Percentiles rank a stretch among this genome's conserved stretches.
Conservation (phyloP, 345 rosid species). For the Gossypium raimondii region DNA sequence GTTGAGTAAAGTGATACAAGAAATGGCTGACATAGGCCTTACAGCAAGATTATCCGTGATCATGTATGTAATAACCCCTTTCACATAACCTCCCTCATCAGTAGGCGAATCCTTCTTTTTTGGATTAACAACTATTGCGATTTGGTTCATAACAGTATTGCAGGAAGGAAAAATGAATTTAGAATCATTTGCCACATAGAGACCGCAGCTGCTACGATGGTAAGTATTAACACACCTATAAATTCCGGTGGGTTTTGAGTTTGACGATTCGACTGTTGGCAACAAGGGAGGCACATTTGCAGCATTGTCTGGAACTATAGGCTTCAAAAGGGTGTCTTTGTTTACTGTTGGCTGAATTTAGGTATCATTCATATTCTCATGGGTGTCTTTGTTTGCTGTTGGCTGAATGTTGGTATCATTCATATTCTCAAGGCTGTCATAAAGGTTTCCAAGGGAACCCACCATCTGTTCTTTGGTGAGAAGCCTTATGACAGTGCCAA, state of each 20-base stretch:
- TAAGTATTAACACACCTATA: not conserved
- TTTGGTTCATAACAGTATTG: not conserved
- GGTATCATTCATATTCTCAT: not conserved
- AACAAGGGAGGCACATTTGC: not conserved
- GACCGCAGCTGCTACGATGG: rapidly evolving
- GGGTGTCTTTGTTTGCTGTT: no score
- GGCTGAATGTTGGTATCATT: no score
- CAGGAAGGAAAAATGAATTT: not conserved
- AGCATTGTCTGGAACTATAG: not conserved
- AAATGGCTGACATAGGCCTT: conserved; percentile 28
- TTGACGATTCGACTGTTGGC: not conserved
- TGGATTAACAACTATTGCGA: not conserved
- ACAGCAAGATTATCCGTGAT: conserved; percentile 30
- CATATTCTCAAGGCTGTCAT: not conserved
- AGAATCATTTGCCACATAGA: not conserved
- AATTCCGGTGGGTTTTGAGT: not conserved
- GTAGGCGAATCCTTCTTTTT: not conserved
- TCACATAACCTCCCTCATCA: conserved; percentile 28
- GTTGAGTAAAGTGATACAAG: conserved; percentile 17
- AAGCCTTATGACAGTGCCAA: not conserved
- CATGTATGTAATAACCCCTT: conserved; percentile 29
- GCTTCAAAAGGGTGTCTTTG: not conserved
- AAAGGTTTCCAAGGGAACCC: not conserved
- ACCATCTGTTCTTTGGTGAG: not conserved
- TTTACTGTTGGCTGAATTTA: not conserved